Evolutionary conservation across 148 eudicot species (phyloP), one percentile per base, ranked within the genome.

Genomic region (Spergularia marina): DNA sequence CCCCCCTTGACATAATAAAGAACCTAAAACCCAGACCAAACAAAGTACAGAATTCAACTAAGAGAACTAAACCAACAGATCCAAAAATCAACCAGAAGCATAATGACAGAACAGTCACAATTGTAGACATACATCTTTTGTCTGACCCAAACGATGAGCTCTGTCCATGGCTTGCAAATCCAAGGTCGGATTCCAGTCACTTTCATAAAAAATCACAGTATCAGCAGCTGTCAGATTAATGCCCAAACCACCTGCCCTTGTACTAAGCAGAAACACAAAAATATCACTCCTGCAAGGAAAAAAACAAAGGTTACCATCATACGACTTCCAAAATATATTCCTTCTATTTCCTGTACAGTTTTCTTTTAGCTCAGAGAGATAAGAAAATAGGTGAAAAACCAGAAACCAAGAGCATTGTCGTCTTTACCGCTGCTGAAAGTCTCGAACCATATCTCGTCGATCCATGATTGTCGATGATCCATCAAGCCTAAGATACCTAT

Each of bases 101-200:
- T 44, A 20, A 56, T 17, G 21, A 7, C 54, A 34, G 14, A 54
- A 56, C 13, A 65, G 72, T 7, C 56, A 40, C 14, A 6, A 61
- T 77, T 7, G 61, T n/a, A 75, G 57, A 34, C 97, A 88, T 59
- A 92, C 99, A 84, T 92, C 97, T 77, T 95, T 95, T 53, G 99
- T 95, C 86, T 95, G 99, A 73, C 99, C 98, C 81, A 95, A 83
- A 64, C 99, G 97, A 83, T 95, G 99, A 73, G 99, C 99, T 80
- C 99, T 88, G 75, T 92, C 99, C 99, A 95, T 95, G 44, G 99
- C 99, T 70, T 95, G 99, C 83, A 95, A 84, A 88, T 95, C 99
- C 84, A 92, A 80, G 17, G 97, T 92, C 55, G 99, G 99, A 81
- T 95, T 95, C 99, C 99, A 95, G 80, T 95, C 99, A 83, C 97